Percentiles rank a stretch among this genome's conserved stretches.
These are phyloP conservation scores for Jaminaea rosea DNA, from an alignment of 1,284 basidiomycete species.

Conservation along the genomic window DNA sequence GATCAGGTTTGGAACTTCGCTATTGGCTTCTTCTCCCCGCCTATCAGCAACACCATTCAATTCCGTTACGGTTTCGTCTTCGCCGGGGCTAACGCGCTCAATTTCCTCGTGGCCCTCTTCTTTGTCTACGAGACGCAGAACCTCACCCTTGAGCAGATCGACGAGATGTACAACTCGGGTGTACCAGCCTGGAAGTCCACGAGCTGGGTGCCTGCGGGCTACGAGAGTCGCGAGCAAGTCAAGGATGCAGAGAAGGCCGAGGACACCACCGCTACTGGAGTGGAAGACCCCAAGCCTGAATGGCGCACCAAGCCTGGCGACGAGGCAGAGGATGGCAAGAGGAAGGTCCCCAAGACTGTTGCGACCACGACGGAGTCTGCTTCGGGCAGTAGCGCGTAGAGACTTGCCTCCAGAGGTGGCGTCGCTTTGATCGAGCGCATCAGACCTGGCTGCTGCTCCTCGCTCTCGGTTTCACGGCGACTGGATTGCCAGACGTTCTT, in stretches of 20 bases:
- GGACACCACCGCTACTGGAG: background rate
- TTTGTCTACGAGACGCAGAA: slow-evolving; percentile 69
- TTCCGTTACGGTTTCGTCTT: slow-evolving; percentile 68
- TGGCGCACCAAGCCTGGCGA: slow-evolving; percentile 8
- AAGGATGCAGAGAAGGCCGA: slow-evolving; percentile 15
- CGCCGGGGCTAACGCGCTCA: slow-evolving; percentile 52
- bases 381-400: no score
- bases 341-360: no score
- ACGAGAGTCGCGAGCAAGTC: slow-evolving; percentile 17
- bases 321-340: no score
- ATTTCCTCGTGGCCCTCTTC: slow-evolving; percentile 61
- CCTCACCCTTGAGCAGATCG: slow-evolving; percentile 62
- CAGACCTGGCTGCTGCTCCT: no score
- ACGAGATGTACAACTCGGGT: slow-evolving; percentile 60
- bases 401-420: no score
- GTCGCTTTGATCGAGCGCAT: no score
- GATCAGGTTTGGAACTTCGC: slow-evolving; percentile 63
- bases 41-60: slow-evolving; percentile 35
- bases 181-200: slow-evolving; percentile 60
- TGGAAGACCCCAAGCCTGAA: slow-evolving; percentile 1
- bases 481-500: no score
- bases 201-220: slow-evolving; percentile 47
- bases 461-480: no score
- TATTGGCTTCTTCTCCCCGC: slow-evolving; percentile 58
- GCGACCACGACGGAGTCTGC: no score